Base-by-base conservation (phyloP, 257 asterid genomes). In the Solanum chilense region DNA sequence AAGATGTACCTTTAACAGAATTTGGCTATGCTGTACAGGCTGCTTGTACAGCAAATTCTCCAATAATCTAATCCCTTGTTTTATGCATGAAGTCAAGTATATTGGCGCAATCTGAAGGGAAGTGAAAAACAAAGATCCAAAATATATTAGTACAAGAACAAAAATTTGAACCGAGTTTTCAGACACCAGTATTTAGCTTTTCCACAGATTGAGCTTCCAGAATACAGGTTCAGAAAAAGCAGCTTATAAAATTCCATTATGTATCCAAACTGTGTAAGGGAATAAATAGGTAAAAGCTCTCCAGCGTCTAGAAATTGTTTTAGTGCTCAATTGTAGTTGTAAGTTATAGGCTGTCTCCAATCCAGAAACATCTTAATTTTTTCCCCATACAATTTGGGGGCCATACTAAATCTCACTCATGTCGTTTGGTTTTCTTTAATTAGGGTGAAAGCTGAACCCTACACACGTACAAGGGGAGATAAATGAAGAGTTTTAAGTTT, bases 51-150 rank as follows among this genome's bases (percentile, higher is more conserved):
- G 76, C 86, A 96, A 86, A 89, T 92, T 94, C 90, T 95, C 98
- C 93, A 95, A 84, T 91, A 95, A 90, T 88, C 94, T 96, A 90
- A 92, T 89, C 82, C 99, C 99, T 93, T 94, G 98, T 81, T 92
- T 93, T 90, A 88, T 89, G 88, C 98, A 96, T 85, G 98, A 94
- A 86, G 95, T 85, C 93, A 96, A 88, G 90, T 94, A 96, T 92
- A 95, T 93, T 76, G 99, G 96, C 77, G 98, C 98, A 90, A 96
- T 91, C 98, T 96, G 93, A 86, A 70, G 47, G 68, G 5, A 82
- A 68, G 86, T 82, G 77, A 90, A 31, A 80, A 49, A 45, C 42
- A 81, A 49, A 29, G 85, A 29, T 80, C 85, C 85, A 47, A 49
- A 80, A 49, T 52, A 44, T 25, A 49, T 81, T 64, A 86, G 82